A percentile compares a stretch with the other conserved stretches of the same genome.
phyloP scores from a whole-genome alignment of 371 early-diverging fungal genomes.

The Coemansia linderi region DNA sequence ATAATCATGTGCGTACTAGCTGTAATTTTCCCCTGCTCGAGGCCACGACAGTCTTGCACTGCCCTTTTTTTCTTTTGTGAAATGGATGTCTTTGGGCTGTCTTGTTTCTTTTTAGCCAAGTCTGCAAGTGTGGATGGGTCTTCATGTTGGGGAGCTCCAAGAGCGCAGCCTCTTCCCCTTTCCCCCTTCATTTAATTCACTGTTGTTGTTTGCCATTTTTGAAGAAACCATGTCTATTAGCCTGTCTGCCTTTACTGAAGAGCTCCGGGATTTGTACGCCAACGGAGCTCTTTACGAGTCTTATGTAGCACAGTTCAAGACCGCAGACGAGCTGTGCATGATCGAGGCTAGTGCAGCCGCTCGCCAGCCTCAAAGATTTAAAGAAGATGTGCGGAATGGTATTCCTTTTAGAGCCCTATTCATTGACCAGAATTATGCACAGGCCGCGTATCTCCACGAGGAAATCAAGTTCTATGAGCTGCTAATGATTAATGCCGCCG shows the following conservation, averaged over 20 bases:
- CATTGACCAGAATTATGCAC: not conserved
- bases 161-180: no score
- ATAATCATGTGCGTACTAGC: not conserved
- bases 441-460: not conserved
- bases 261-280: not conserved
- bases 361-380: not conserved
- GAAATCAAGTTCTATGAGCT: slow-evolving; percentile 11
- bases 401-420: not conserved
- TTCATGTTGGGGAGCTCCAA: no score
- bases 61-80: not conserved
- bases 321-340: not conserved
- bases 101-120: no score
- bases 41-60: not conserved
- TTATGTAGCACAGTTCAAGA: not conserved
- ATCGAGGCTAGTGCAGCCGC: slow-evolving; percentile 1
- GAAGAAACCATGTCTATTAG: not conserved
- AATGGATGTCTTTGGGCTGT: no score
- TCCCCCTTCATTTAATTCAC: not conserved
- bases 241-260: not conserved
- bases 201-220: not conserved
- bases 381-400: not conserved
- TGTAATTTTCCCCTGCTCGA: not conserved
- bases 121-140: no score
- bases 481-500: not conserved
- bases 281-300: not conserved